phyloP scores from a whole-genome alignment of 208 protist species.

The Angomonas ambiguus region DNA sequence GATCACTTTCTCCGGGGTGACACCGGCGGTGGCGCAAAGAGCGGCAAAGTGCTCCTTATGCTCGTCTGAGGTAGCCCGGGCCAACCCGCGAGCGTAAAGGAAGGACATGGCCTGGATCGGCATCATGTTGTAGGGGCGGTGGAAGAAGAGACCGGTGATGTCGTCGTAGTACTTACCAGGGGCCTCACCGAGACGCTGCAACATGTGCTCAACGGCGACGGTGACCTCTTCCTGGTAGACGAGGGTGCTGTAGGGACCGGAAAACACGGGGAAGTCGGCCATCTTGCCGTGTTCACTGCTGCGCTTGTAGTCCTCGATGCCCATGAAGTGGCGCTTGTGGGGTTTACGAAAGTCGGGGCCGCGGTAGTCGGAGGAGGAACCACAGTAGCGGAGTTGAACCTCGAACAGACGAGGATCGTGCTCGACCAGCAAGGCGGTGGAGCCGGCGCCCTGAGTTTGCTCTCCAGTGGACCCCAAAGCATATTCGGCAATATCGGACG shows the following conservation, averaged over 20 bases:
- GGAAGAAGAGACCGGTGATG: constrained; percentile 85
- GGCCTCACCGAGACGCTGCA: constrained; percentile 44
- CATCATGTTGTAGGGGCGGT: constrained; percentile 92
- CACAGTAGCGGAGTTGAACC: constrained; percentile 65
- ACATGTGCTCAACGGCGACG: constrained; percentile 85
- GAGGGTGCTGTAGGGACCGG: constrained; percentile 85
- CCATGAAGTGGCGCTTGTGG: constrained; percentile 83
- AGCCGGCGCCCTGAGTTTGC: constrained; percentile 86
- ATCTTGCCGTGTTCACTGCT: constrained; percentile 72
- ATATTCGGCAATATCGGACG: constrained; percentile 89
- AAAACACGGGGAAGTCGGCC: constrained; percentile 90
- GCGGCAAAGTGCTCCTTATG: constrained; percentile 61
- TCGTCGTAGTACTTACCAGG: constrained; percentile 85
- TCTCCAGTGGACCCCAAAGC: constrained; percentile 84
- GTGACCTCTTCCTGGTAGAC: constrained; percentile 89
- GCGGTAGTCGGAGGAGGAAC: constrained; percentile 83
- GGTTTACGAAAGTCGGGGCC: constrained; percentile 91
- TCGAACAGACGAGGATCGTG: constrained; percentile 67
- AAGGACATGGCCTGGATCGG: constrained; percentile 89
- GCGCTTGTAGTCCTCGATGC: constrained; percentile 64
- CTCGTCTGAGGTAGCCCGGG: constrained; percentile 57
- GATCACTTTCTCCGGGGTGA: constrained; percentile 35
- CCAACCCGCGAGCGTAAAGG: constrained; percentile 80
- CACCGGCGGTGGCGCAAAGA: constrained; percentile 64
- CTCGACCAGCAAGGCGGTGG: constrained; percentile 83